Evolutionary conservation across 768 basidiomycete species (phyloP), one percentile per base, ranked within the genome.

Genomic region (Serendipita sp.): DNA sequence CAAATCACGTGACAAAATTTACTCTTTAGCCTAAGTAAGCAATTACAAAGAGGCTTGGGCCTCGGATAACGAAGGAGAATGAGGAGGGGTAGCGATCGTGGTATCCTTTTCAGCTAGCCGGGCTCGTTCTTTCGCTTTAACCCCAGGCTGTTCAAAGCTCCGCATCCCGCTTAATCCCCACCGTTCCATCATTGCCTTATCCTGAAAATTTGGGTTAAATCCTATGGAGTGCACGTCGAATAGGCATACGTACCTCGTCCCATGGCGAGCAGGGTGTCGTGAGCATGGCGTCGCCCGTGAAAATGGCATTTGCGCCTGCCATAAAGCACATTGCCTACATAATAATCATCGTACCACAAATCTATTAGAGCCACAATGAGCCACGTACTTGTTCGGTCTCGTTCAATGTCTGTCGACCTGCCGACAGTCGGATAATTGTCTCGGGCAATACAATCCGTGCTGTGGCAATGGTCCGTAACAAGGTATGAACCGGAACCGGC

Each of bases 201-300:
- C 95, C 83, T 89, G 70, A 45, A 24, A 41, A 5, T 41, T 24
- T 18, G 2, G 37, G 3, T 45, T 18, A 15, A 41, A 13, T 15
- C 8, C 44, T 45, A 28, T 51, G n/a, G 5, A 8, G n/a, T 62
- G n/a, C 62, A 11, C 32, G 32, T 41, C 13, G 7, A 13, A 7
- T 5, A 41, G 13, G 41, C 13, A 70, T 16, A 65, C 76, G 69
- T 70, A 84, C 86, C 78, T 94, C 90, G 71, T 96, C 92, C 95
- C 94, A 97, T 47, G 92, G 89, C 8, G 89, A 88, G 73, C 93
- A 96, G 53, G 94, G 92, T 13, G 95, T 98, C 11, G 95, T 98
- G 68, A 98, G 74, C 95, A 98, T 98, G 69, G 86, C 81, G 72
- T 97, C 95, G 47, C 94, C 95, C n/a, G 95, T 98, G 74, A 98